Percentiles rank a stretch among this genome's conserved stretches.
phyloP scores from a whole-genome alignment of 116 monocot species.

The Zostera marina region DNA sequence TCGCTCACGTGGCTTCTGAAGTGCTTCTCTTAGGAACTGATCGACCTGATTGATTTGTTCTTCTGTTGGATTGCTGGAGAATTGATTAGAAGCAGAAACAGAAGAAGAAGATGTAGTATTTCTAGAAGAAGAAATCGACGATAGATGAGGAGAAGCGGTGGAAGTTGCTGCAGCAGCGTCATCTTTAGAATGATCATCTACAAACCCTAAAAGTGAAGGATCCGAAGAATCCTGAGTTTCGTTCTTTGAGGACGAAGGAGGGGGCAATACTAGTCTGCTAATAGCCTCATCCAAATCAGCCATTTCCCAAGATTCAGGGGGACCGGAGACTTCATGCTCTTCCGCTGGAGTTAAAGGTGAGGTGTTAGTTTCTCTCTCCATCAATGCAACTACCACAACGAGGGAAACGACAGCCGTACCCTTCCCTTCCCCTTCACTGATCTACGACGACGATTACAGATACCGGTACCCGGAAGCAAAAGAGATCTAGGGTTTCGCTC shows the following conservation, averaged over 20 bases:
- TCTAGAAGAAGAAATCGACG: not conserved
- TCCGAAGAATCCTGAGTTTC: not conserved
- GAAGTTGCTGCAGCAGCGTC: not conserved
- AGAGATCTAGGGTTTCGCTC: slow-evolving; percentile 1
- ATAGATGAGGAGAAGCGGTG: not conserved
- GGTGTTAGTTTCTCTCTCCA: not conserved
- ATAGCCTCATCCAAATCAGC: slow-evolving; percentile 63
- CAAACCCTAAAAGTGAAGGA: slow-evolving; percentile 8
- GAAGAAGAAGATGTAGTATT: not conserved
- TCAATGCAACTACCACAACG: not conserved
- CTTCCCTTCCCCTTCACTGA: too few relatives aligned
- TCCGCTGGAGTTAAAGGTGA: not conserved
- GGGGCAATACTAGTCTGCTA: slow-evolving; percentile 25
- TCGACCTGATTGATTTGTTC: slow-evolving; percentile 49
- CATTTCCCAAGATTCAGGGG: slow-evolving; percentile 76
- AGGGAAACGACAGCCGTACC: not conserved
- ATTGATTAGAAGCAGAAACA: slow-evolving; percentile 1
- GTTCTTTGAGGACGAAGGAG: slow-evolving; percentile 7
- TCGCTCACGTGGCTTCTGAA: slow-evolving; percentile 86
- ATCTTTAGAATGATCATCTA: slow-evolving; percentile 3
- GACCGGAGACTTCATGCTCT: slow-evolving; percentile 3
- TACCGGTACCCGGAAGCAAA: too few relatives aligned
- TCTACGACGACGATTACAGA: too few relatives aligned
- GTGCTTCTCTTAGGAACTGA: slow-evolving; percentile 70
- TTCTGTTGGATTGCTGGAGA: slow-evolving; percentile 10